A percentile compares a stretch with the other conserved stretches of the same genome.
These are phyloP conservation scores for Globisporangium parvum DNA, from an alignment of 352 stramenopile genomes.

Conservation along the genomic window DNA sequence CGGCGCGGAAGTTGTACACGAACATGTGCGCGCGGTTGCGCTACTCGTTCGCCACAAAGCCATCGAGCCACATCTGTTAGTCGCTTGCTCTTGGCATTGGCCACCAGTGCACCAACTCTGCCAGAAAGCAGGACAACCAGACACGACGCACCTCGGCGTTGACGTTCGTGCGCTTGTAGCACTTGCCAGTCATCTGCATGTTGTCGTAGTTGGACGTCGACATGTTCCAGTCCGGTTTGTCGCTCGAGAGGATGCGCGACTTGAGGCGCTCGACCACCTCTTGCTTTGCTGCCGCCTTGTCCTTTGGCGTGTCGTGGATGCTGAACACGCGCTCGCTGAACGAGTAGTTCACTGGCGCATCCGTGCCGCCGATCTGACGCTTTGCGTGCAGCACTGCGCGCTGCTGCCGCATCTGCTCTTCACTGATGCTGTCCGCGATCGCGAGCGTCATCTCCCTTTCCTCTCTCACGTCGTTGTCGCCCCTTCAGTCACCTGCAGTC, in stretches of 20 bases:
- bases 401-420: constrained; percentile 11
- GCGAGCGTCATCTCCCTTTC: constrained; percentile 1
- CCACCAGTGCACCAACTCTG: no score
- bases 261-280: constrained; percentile 53
- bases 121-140: neutral
- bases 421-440: constrained; percentile 11
- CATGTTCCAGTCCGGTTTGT: constrained; percentile 51
- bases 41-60: constrained; percentile 15
- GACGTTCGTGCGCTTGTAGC: constrained; percentile 69
- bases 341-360: constrained; percentile 60
- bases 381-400: constrained; percentile 28
- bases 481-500: neutral
- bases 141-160: constrained; percentile 56
- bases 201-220: constrained; percentile 72
- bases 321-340: constrained; percentile 73
- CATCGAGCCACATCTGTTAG: no score
- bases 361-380: constrained; percentile 60
- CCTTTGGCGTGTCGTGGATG: constrained; percentile 41
- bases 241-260: constrained; percentile 48
- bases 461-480: neutral
- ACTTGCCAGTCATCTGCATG: constrained; percentile 66
- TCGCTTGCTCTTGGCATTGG: no score
- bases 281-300: constrained; percentile 55
- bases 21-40: constrained; percentile 77
- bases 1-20: constrained; percentile 79